Evolutionary conservation across 2,329 filamentous ascomycete genomes (phyloP), one percentile per base, ranked within the genome.

Genomic region (Rugonectria rugulosa): DNA sequence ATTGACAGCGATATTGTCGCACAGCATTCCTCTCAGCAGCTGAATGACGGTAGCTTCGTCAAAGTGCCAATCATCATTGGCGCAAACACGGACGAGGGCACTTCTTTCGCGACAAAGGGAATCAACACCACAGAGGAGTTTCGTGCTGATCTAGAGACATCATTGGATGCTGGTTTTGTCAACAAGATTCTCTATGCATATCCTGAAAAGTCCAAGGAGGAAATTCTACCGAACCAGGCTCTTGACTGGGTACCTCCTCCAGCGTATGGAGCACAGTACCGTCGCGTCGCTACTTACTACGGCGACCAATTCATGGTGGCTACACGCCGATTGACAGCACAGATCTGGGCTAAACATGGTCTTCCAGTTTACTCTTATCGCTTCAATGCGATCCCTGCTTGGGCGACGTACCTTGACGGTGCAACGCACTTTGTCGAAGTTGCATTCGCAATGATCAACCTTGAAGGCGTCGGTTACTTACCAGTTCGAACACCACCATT

Each of bases 261-360:
- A 5, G 14, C 26, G 14, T 53, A 57, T 24, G 57, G 57, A 0
- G 21, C 27, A 7, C 57, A 59, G 17, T 59, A 50, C 11, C 44
- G 53, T 11, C 43, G 57, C 6, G 43, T 56, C 5, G 57, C 57
- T 6, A 59, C 57, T 0, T 59, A 59, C 40, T 57, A 57, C 26
- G 57, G 57, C 1, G 57, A 59, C 10, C 12, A 43, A 17, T 57
- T 46, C 23, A 57, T 59, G 53, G 44, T 59, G 1, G 57, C 44
- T 19, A 17, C 48, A 2, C 54, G 57, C 19, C 55, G 53, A 10
- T 26, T 59, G 20, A 38, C 57, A 27, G 57, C 53, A 2, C 44
- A 59, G 29, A 29, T 41, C 3, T 59, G 57, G 57, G 48, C 57
- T 6, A 42, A 29, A 2, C 65, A 86, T 4, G 24, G 44, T 5